These are phyloP conservation scores for Pythium plurisporium DNA, from an alignment of 352 stramenopile species.

Conservation along the genomic window DNA sequence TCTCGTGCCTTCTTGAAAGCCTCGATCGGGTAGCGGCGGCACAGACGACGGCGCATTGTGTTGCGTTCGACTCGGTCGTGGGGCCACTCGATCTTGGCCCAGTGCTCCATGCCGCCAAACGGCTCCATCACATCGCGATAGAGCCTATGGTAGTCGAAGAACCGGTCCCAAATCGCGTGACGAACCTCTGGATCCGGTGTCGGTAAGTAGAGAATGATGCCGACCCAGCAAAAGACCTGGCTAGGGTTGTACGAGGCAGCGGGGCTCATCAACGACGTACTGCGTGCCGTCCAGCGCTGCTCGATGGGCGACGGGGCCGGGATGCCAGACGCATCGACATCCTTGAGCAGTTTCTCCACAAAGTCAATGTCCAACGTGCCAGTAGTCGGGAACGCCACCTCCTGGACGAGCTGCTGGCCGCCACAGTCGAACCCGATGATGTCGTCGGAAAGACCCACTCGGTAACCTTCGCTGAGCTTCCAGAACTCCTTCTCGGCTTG, in stretches of 20 bases:
- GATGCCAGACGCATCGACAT: conserved; percentile 91
- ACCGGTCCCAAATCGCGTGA: conserved; percentile 86
- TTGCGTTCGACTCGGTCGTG: conserved; percentile 39
- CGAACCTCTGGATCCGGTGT: conserved; percentile 56
- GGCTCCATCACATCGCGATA: conserved; percentile 87
- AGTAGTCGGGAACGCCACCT: conserved; percentile 93
- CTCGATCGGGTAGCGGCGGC: conserved; percentile 81
- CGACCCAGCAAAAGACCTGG: conserved; percentile 94
- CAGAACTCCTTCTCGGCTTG: conserved; percentile 95
- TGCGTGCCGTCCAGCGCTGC: conserved; percentile 95
- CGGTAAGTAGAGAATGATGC: conserved; percentile 96
- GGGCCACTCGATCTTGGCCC: conserved; percentile 95
- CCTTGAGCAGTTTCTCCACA: conserved; percentile 88
- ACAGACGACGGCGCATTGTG: conserved; percentile 61
- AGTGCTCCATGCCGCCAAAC: conserved; percentile 91
- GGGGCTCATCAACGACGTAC: conserved; percentile 90
- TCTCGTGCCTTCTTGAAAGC: conserved; percentile 88
- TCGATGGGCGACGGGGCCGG: conserved; percentile 96
- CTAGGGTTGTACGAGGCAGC: conserved; percentile 66
- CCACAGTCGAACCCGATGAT: conserved; percentile 99
- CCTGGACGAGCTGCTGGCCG: conserved; percentile 96
- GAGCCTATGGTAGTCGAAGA: conserved; percentile 91
- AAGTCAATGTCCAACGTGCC: conserved; percentile 90
- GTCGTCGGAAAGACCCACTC: conserved; percentile 90
- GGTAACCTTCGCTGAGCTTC: conserved; percentile 89